Evolutionary conservation across 108 stramenopile genomes (phyloP), one percentile per base, ranked within the genome.

Genomic region (Nannochloropsis gaditana): DNA sequence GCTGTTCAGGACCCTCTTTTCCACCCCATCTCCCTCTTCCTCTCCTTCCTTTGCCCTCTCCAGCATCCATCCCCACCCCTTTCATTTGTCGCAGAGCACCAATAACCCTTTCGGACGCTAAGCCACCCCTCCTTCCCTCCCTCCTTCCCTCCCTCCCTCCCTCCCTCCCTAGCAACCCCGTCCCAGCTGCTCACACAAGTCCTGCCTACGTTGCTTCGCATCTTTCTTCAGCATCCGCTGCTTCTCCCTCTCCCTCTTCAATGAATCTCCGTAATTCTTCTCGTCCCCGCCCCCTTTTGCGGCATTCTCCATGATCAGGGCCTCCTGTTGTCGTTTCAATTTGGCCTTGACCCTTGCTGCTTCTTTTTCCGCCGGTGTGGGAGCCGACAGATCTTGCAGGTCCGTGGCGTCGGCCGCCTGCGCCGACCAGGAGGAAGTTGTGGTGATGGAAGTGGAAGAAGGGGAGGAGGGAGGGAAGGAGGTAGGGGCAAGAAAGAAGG

Each of bases 201-300:
- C 59, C n/a, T 73, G 59, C 59, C 59, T 15, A 2, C 59, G 59
- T 73, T 73, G 59, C 59, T 15, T n/a, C 59, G 59, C 59, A 2
- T 73, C 59, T 2, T 73, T 73, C n/a, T 73, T 73, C 8, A 73
- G 59, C 59, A 73, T 15, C 59, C n/a, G 15, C n/a, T 73, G 59
- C 59, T 73, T 73, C 59, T 73, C 59, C 59, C 59, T 73, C 59
- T 73, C 59, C 59, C 59, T 73, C n/a, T 73, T 73, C 59, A 73
- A 3, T 4, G 19, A n/a, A 4, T 73, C 59, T 73, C 59, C 8
- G n/a, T 73, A 73, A 6, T 73, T n/a, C n/a, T 73, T 73, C 59
- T 73, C n/a, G 19, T 73, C 59, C 0, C 59, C 59, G 0, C 59
- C 59, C 8, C 59, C 59, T 73, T 73, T 73, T 0, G 59, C 59